phyloP scores from a whole-genome alignment of 169 alveolate genomes.

The Toxoplasma gondii region DNA sequence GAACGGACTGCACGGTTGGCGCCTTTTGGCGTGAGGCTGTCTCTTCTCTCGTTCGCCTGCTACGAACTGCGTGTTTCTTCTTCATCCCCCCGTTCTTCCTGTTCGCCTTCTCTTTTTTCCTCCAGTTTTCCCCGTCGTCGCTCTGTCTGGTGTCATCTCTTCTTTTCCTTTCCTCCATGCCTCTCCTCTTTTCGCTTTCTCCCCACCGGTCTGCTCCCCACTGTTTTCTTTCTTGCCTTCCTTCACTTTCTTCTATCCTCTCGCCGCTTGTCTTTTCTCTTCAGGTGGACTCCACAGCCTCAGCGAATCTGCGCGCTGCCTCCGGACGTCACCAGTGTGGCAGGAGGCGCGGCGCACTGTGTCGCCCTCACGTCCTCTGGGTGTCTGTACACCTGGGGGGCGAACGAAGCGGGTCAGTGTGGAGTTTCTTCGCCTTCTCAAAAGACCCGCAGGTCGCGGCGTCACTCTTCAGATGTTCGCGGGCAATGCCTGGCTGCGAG shows the following conservation, averaged over 20 bases:
- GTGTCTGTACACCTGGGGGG: constrained; percentile 54
- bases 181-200: background rate
- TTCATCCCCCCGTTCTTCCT: background rate
- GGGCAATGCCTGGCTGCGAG: background rate
- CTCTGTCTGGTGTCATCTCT: background rate
- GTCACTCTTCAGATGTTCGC: background rate
- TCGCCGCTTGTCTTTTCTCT: background rate
- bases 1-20: too few species aligned
- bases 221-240: background rate
- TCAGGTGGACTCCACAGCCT: constrained; percentile 64
- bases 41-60: too few species aligned
- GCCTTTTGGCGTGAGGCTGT: too few species aligned
- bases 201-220: background rate
- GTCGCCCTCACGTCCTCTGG: constrained; percentile 56
- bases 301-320: constrained; percentile 65
- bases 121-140: too few species aligned
- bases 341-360: constrained; percentile 43
- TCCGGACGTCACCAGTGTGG: constrained; percentile 30
- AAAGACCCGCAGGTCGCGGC: background rate
- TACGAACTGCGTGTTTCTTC: too few species aligned
- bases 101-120: background rate
- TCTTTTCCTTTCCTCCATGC: background rate
- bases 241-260: background rate
- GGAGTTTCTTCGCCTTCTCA: background rate
- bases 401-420: constrained; percentile 30